phyloP scores from a whole-genome alignment of 2,329 filamentous ascomycete species.

The Paecilomyces niveus region DNA sequence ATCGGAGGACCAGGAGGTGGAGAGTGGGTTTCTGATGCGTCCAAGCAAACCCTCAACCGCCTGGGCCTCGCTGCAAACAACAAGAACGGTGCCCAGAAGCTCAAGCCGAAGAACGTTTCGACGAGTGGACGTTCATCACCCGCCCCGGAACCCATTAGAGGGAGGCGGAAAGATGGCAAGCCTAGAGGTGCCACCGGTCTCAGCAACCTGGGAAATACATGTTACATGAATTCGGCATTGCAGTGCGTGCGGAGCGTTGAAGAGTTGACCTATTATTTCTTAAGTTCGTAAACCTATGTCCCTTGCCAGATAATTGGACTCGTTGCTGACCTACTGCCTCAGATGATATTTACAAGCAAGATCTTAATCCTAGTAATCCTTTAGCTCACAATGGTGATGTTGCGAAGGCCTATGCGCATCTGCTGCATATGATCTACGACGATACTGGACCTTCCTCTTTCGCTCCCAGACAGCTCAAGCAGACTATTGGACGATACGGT shows the following conservation, averaged over 20 bases:
- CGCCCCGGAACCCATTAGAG: slow-evolving; percentile 61
- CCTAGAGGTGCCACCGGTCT: slow-evolving; percentile 73
- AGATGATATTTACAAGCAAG: slow-evolving; percentile 62
- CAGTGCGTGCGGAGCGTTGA: slow-evolving; percentile 92
- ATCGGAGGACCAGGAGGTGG: slow-evolving; percentile 48
- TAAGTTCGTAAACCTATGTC: slow-evolving; percentile 37
- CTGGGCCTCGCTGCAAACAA: slow-evolving; percentile 43
- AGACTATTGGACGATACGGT: slow-evolving; percentile 70
- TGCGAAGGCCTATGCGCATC: slow-evolving; percentile 70
- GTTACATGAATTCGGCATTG: slow-evolving; percentile 97
- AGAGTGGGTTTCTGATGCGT: slow-evolving; percentile 49
- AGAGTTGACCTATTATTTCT: slow-evolving; percentile 87
- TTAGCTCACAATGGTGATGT: slow-evolving; percentile 80
- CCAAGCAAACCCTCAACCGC: slow-evolving; percentile 36
- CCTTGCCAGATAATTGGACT: not conserved
- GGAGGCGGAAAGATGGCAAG: slow-evolving; percentile 59
- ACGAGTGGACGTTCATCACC: slow-evolving; percentile 63
- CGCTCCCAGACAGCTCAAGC: slow-evolving; percentile 74
- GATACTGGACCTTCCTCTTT: slow-evolving; percentile 61
- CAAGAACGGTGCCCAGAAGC: slow-evolving; percentile 25
- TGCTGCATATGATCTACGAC: slow-evolving; percentile 73
- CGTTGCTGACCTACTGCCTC: slow-evolving; percentile 1
- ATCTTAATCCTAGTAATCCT: slow-evolving; percentile 80
- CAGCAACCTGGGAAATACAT: slow-evolving; percentile 90
- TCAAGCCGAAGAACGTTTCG: slow-evolving; percentile 36